Conservation (phyloP, 2,329 filamentous ascomycete species). For the Verticillium alfalfae region DNA sequence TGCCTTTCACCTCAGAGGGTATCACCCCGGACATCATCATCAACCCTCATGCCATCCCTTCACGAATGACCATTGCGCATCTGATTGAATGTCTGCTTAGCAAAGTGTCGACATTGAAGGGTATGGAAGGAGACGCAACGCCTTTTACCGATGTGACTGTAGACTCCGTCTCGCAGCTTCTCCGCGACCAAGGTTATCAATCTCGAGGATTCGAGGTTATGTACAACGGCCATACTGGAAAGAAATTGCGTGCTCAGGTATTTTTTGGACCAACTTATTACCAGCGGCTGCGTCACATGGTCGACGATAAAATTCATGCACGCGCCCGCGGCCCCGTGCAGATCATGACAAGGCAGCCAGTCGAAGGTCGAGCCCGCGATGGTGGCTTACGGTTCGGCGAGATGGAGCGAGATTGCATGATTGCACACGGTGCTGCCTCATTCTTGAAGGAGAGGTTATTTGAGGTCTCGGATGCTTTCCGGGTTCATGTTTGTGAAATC, state of each 20-base stretch:
- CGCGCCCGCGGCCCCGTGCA: conserved; percentile 93
- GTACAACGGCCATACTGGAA: conserved; percentile 97
- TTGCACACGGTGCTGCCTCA: conserved; percentile 94
- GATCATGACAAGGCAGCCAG: conserved; percentile 93
- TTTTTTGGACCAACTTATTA: conserved; percentile 99
- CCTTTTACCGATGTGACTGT: conserved; percentile 98
- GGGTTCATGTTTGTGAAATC: conserved; percentile 97
- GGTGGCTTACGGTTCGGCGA: conserved; percentile 99
- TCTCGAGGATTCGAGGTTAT: conserved; percentile 96
- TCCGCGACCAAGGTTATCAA: conserved; percentile 89
- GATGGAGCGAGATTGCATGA: conserved; percentile 99
- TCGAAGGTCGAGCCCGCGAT: conserved; percentile 96
- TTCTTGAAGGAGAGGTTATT: conserved; percentile 98
- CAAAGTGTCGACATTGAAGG: conserved; percentile 90
- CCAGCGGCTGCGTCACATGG: conserved; percentile 97
- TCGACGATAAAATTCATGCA: conserved; percentile 99
- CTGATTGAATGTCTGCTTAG: conserved; percentile 98
- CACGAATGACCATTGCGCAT: conserved; percentile 99
- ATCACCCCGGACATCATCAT: conserved; percentile 95
- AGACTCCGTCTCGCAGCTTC: conserved; percentile 80
- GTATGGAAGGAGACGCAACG: conserved; percentile 93
- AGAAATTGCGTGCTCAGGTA: conserved; percentile 87
- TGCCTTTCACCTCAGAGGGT: conserved; percentile 93
- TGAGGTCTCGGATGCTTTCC: conserved; percentile 95
- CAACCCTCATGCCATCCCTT: conserved; percentile 98